Evolutionary conservation across 1,284 basidiomycete genomes (phyloP).

Genomic region (Tilletia setariae): DNA sequence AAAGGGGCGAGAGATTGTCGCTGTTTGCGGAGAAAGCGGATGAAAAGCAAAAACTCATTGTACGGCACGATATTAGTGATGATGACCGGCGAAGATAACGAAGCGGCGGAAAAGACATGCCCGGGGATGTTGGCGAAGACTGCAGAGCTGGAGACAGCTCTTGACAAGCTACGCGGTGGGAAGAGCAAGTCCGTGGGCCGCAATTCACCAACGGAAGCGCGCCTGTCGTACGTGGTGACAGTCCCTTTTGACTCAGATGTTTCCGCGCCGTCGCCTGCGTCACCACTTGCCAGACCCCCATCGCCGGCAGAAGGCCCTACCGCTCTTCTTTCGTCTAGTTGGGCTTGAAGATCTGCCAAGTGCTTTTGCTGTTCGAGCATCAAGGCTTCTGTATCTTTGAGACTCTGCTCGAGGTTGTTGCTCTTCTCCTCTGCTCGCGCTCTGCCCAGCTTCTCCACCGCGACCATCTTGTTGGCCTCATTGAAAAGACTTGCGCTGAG

Average conservation of each 20-base stretch:
- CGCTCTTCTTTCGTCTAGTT: conserved; percentile 65
- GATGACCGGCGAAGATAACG: conserved; percentile 20
- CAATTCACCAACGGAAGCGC: conserved; percentile 1
- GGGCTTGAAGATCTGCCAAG: conserved; percentile 74
- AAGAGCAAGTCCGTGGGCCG: too few relatives aligned
- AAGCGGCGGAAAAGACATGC: neutral
- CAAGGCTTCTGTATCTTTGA: conserved; percentile 75
- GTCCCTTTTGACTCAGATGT: neutral
- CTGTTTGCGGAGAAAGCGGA: conserved; percentile 73
- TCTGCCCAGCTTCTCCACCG: conserved; percentile 73
- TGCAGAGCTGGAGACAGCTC: neutral
- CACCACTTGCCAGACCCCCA: neutral
- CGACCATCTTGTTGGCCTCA: conserved; percentile 63
- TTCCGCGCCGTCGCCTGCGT: neutral
- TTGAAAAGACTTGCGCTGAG: conserved; percentile 69
- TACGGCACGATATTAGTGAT: conserved; percentile 64
- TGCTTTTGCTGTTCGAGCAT: conserved; percentile 55
- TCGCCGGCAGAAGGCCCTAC: neutral
- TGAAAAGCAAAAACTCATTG: conserved; percentile 77
- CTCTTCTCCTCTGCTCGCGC: conserved; percentile 79
- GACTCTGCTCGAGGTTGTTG: conserved; percentile 71
- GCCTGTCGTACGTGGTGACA: neutral
- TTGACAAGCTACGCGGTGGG: neutral
- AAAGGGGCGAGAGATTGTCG: conserved; percentile 57
- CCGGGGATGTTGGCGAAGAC: neutral